Evolutionary conservation across 1,284 basidiomycete genomes (phyloP), one percentile per base, ranked within the genome.

Genomic region (Cutaneotrichosporon sp.): DNA sequence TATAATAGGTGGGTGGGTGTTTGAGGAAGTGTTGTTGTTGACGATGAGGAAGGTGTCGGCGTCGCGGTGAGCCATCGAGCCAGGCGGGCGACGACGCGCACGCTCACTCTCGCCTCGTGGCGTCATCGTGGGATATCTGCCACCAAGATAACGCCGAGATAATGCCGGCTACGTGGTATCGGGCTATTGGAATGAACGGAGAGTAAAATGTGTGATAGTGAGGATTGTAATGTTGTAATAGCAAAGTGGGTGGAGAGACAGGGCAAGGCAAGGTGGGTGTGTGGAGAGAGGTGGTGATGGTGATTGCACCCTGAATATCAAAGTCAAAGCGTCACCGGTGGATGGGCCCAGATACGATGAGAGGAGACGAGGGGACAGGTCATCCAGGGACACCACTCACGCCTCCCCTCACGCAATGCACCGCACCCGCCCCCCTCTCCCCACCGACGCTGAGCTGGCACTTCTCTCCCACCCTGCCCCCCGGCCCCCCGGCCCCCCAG

Each of bases 31-130:
- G 53, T 49, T 58, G 55, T 43, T 55, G 49, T 22, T 33, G 29
- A 33, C 18, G 38, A 25, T 22, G 34, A 18, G 13, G 10, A 10
- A 24, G 43, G 5, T n/a, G 13, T 24, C 20, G 3, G 8, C 11
- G n/a, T 46, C 1, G 22, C 14, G 52, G 27, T 29, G 13, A 34
- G 29, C 16, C 24, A n/a, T n/a, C n/a, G n/a, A n/a, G n/a, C n/a
- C n/a, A n/a, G n/a, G n/a, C n/a, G n/a, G n/a, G n/a, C n/a, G n/a
- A 59, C 54, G 54, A 63, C 57, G 53, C 60, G 59, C 43, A 51
- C 42, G 52, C 52, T n/a, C 16, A 18, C 34, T 16, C 16, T 4
- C 3, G 4, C n/a, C 22, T 25, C 25, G 47, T 49, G 47, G 47
- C 47, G 47, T 49, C 47, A 49, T 49, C 11, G 25, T 42, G 18